Conservation (phyloP, 179 eudicot genomes). For the Spergularia azorica region DNA sequence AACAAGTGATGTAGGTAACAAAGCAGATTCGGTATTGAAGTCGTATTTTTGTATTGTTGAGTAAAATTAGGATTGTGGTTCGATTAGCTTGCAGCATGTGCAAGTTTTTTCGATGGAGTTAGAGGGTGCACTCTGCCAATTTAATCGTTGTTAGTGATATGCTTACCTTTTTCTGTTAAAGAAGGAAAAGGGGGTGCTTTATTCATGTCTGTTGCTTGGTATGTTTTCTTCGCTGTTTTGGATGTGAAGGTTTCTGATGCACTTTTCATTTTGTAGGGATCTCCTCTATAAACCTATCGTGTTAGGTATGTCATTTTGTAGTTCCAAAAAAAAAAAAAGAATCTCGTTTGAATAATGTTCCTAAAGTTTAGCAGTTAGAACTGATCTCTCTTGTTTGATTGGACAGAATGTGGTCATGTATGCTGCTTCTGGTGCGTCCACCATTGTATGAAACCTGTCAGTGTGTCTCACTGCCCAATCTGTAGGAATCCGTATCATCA, state of each 20-base stretch:
- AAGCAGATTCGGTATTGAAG: background rate
- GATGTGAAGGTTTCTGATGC: slow-evolving; percentile 18
- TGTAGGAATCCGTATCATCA: slow-evolving; percentile 69
- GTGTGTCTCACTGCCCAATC: slow-evolving; percentile 67
- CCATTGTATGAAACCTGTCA: slow-evolving; percentile 47
- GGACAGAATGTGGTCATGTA: slow-evolving; percentile 87
- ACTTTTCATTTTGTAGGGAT: slow-evolving; percentile 52
- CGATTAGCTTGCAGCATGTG: background rate
- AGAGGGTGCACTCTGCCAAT: background rate
- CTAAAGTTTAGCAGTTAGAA: slow-evolving; percentile 3
- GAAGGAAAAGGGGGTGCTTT: background rate
- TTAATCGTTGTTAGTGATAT: background rate
- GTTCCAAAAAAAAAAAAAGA: background rate
- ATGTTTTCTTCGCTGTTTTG: background rate
- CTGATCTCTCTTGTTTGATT: slow-evolving; percentile 15
- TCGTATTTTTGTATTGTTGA: background rate
- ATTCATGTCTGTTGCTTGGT: background rate
- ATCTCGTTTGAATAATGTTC: background rate
- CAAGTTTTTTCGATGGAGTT: background rate
- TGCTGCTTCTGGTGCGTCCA: slow-evolving; percentile 89
- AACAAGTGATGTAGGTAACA: background rate
- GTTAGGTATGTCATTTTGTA: slow-evolving; percentile 42
- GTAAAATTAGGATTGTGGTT: background rate
- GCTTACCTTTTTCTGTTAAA: background rate
- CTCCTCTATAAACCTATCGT: slow-evolving; percentile 78